A percentile compares a stretch with the other conserved stretches of the same genome.
phyloP scores from a whole-genome alignment of 1,284 basidiomycete genomes.

The Boletellus sp. region DNA sequence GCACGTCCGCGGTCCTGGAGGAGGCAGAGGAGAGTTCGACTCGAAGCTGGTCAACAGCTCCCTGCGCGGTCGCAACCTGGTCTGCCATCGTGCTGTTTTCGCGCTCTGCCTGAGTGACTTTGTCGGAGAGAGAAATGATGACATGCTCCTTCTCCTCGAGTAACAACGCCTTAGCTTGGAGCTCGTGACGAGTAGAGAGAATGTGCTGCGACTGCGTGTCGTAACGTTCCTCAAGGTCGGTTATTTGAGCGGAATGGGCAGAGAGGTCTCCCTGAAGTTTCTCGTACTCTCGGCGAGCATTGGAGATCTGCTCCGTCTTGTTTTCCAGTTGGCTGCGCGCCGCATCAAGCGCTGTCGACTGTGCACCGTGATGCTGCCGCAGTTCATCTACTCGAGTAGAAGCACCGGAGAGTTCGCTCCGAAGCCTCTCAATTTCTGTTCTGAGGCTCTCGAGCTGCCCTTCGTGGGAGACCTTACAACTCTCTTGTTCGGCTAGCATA shows the following conservation, averaged over 20 bases:
- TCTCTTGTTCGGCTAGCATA: slow-evolving; percentile 1
- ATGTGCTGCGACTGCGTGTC: slow-evolving; percentile 5
- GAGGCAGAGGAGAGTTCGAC: slow-evolving; percentile 1
- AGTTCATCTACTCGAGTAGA: neutral
- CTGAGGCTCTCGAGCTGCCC: neutral
- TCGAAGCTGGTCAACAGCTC: slow-evolving; percentile 7
- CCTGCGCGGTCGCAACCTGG: neutral
- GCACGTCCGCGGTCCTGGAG: neutral
- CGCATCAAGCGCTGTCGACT: neutral
- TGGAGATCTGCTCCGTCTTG: neutral
- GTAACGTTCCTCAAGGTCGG: slow-evolving; percentile 1
- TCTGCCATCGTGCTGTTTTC: neutral
- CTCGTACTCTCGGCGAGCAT: neutral
- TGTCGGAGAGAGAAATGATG: neutral
- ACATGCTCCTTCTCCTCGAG: slow-evolving; percentile 1
- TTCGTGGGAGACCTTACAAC: neutral
- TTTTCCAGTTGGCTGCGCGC: neutral
- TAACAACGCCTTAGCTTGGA: neutral
- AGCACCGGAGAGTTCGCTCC: neutral
- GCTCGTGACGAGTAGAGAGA: slow-evolving; percentile 1
- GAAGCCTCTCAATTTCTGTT: neutral
- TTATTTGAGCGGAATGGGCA: neutral
- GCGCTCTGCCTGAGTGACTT: neutral
- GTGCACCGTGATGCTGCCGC: neutral
- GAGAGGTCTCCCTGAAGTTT: slow-evolving; percentile 3